Conservation (phyloP, 805 yeast species). For the Saturnispora zaruensis region DNA sequence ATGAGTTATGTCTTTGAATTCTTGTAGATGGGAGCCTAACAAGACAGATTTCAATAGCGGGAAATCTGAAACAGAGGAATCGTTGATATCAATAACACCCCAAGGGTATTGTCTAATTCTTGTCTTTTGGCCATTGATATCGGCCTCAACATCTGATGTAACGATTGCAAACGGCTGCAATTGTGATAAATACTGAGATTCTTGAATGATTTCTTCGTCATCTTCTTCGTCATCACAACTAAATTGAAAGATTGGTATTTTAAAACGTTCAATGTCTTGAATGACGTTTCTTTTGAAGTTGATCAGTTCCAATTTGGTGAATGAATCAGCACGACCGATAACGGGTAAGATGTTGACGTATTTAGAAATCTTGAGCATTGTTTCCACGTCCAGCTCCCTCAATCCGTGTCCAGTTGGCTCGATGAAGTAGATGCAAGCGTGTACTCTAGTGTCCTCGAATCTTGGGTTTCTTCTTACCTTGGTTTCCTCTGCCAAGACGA, state of each 20-base stretch:
- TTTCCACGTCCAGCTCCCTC: slow-evolving; percentile 60
- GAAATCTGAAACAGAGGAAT: slow-evolving; percentile 46
- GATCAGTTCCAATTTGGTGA: slow-evolving; percentile 50
- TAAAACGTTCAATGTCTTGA: slow-evolving; percentile 56
- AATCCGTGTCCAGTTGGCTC: slow-evolving; percentile 74
- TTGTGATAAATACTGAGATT: slow-evolving; percentile 49
- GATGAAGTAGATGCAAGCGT: slow-evolving; percentile 62
- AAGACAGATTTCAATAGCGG: slow-evolving; percentile 45
- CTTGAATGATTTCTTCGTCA: slow-evolving; percentile 60
- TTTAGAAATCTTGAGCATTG: slow-evolving; percentile 63
- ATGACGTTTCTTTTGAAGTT: slow-evolving; percentile 52
- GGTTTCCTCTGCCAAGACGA: slow-evolving; percentile 78
- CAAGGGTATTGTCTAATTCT: slow-evolving; percentile 68
- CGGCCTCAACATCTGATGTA: slow-evolving; percentile 51
- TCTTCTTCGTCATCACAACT: slow-evolving; percentile 60
- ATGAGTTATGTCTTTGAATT: slow-evolving; percentile 56
- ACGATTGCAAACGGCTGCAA: slow-evolving; percentile 74
- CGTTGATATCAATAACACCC: slow-evolving; percentile 55
- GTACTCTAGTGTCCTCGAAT: slow-evolving; percentile 70
- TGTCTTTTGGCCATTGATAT: slow-evolving; percentile 40
- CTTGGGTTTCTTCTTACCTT: slow-evolving; percentile 80
- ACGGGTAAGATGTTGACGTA: slow-evolving; percentile 70
- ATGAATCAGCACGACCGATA: slow-evolving; percentile 62
- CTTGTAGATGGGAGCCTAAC: slow-evolving; percentile 54
- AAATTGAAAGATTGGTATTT: slow-evolving; percentile 69